phyloP scores from a whole-genome alignment of 202 grass and related monocot species.

The Alloteropsis angusta region DNA sequence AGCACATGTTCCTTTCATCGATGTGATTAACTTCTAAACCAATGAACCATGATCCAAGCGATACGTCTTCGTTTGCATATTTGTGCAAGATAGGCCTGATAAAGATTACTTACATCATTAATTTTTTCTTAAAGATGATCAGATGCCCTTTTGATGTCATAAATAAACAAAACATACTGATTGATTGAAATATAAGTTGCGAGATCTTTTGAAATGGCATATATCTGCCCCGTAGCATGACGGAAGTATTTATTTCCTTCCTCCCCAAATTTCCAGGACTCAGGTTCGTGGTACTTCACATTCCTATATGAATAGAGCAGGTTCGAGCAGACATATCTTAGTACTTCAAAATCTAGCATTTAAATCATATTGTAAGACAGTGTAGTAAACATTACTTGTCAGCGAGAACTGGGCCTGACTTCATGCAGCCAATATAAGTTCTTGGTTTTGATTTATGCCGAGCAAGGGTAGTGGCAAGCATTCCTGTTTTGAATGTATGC shows the following conservation, averaged over 20 bases:
- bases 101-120: slow-evolving; percentile 20
- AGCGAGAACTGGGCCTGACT: slow-evolving; percentile 80
- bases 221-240: slow-evolving; percentile 88
- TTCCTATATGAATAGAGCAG: slow-evolving; percentile 40
- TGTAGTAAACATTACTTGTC: slow-evolving; percentile 61
- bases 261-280: slow-evolving; percentile 95
- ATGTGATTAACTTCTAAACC: slow-evolving; percentile 81
- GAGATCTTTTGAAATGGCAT: slow-evolving; percentile 79
- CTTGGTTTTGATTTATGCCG: slow-evolving; percentile 71
- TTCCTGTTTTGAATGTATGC: slow-evolving; percentile 36
- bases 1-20: slow-evolving; percentile 87
- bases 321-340: slow-evolving; percentile 2
- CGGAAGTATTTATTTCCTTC: slow-evolving; percentile 88
- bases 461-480: slow-evolving; percentile 68
- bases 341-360: slow-evolving; percentile 10
- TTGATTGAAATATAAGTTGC: slow-evolving; percentile 89
- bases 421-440: slow-evolving; percentile 92
- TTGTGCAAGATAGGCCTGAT: slow-evolving; percentile 84
- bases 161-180: slow-evolving; percentile 39
- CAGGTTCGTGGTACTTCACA: slow-evolving; percentile 80
- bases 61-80: slow-evolving; percentile 90
- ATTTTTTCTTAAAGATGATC: background rate
- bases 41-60: slow-evolving; percentile 77
- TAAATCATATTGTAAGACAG: background rate
- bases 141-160: background rate